Conservation (phyloP, 179 eudicot species). For the Spinacia oleracea region DNA sequence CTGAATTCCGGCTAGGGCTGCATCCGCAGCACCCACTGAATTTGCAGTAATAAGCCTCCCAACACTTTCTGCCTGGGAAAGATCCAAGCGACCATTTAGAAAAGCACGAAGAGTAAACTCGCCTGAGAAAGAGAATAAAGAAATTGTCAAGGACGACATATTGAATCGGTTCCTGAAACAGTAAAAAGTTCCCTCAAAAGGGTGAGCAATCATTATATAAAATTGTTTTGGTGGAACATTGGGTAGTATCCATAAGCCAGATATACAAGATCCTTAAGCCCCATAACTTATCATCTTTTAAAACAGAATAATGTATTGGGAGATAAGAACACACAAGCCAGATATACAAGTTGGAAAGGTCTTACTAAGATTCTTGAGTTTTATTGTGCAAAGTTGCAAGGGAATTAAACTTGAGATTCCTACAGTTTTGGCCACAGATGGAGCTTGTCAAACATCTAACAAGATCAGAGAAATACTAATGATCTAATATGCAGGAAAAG, state of each 20-base stretch:
- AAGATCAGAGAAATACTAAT: neutral
- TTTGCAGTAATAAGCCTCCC: slow-evolving; percentile 80
- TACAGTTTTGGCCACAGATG: neutral
- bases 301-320: neutral
- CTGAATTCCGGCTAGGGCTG: slow-evolving; percentile 97
- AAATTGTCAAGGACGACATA: slow-evolving; percentile 3
- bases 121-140: slow-evolving; percentile 40
- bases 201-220: neutral
- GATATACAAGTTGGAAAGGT: neutral
- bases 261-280: neutral
- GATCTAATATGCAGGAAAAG: neutral
- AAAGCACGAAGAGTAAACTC: slow-evolving; percentile 99
- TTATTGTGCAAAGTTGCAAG: neutral
- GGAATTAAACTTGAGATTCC: neutral
- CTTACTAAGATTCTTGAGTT: neutral
- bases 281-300: neutral
- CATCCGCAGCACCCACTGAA: slow-evolving; percentile 87
- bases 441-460: slow-evolving; percentile 10
- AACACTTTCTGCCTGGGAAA: slow-evolving; percentile 93
- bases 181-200: neutral
- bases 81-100: slow-evolving; percentile 94
- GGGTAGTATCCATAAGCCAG: slow-evolving; percentile 1
- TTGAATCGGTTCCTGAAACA: slow-evolving; percentile 2
- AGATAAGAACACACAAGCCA: neutral
- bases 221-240: neutral